These are phyloP conservation scores for Suhomyces maxii DNA, from an alignment of 1,139 yeast genomes.

Conservation along the genomic window DNA sequence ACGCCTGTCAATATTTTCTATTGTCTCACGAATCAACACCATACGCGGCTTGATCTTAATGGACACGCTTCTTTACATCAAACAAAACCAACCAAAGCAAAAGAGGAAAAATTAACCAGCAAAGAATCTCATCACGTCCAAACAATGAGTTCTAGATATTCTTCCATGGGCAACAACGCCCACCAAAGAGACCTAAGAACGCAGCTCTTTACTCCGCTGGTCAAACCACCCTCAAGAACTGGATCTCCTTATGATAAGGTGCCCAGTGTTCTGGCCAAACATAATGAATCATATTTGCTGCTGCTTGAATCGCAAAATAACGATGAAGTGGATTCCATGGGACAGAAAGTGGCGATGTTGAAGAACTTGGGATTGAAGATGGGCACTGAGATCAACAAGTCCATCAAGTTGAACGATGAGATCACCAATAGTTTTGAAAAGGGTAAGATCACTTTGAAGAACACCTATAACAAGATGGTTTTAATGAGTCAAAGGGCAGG, in stretches of 20 bases:
- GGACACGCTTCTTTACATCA: background rate
- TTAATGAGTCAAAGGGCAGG: conserved; percentile 83
- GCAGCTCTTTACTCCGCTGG: conserved; percentile 38
- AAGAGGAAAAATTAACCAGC: background rate
- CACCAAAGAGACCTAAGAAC: conserved; percentile 51
- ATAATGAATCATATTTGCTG: conserved; percentile 58
- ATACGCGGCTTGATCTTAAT: too few species aligned
- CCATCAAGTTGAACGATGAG: conserved; percentile 60
- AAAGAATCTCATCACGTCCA: conserved; percentile 1
- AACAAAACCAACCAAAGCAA: background rate
- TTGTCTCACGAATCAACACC: too few species aligned
- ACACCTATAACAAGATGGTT: conserved; percentile 72
- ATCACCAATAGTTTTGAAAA: conserved; percentile 49
- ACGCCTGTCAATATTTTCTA: background rate
- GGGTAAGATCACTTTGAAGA: conserved; percentile 53
- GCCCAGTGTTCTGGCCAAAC: conserved; percentile 38
- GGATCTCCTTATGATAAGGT: conserved; percentile 54
- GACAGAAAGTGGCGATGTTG: conserved; percentile 66
- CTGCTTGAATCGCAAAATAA: conserved; percentile 84
- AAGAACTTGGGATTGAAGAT: conserved; percentile 71
- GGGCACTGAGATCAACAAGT: conserved; percentile 83
- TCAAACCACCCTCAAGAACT: conserved; percentile 38
- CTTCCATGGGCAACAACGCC: conserved; percentile 37
- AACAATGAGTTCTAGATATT: conserved; percentile 24
- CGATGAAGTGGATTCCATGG: conserved; percentile 70